Evolutionary conservation across 306 rosid genomes (phyloP).

Genomic region (Prunus mira): DNA sequence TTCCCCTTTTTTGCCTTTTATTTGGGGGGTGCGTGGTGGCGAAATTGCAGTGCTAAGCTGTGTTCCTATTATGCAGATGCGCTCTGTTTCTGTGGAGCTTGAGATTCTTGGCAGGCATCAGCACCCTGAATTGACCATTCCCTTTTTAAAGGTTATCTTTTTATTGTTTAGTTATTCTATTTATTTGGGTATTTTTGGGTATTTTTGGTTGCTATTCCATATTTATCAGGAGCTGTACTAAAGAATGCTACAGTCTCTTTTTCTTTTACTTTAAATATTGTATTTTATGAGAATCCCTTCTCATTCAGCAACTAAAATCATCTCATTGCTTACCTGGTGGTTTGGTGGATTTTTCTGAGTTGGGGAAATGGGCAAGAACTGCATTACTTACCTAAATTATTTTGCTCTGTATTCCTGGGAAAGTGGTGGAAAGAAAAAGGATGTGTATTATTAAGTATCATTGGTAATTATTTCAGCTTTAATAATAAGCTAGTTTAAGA

Average conservation of each 20-base stretch:
- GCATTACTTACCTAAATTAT: background rate
- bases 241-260: background rate
- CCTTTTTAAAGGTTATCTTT: conserved; percentile 68
- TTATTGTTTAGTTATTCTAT: background rate
- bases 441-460: background rate
- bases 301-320: background rate
- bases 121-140: conserved; percentile 78
- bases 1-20: background rate
- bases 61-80: conserved; percentile 65
- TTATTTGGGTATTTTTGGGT: background rate
- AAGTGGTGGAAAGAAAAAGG: background rate
- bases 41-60: conserved; percentile 9
- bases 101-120: conserved; percentile 95
- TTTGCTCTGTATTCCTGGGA: background rate
- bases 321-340: background rate
- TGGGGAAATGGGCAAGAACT: background rate
- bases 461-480: background rate
- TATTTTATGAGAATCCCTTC: background rate
- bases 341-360: background rate
- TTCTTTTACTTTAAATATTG: background rate
- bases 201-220: background rate
- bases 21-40: too few relatives aligned
- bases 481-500: too few relatives aligned
- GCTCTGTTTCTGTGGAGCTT: conserved; percentile 72
- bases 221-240: background rate